Base-by-base conservation (phyloP, 2,329 filamentous ascomycete species). In the Colletotrichum sp. region DNA sequence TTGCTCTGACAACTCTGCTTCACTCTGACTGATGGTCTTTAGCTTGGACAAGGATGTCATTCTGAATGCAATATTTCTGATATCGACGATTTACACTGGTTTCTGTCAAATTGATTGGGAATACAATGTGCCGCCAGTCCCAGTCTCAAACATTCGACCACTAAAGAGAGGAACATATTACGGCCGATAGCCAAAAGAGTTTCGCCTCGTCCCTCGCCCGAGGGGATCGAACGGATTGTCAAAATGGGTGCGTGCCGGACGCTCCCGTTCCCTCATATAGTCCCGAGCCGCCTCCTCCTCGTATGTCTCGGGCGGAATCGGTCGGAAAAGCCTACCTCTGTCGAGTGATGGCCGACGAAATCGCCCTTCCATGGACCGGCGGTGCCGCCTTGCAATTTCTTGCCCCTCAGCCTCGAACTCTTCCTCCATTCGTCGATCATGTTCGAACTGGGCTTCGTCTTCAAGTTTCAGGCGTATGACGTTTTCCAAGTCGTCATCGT, bases 181-280 rank as follows among this genome's bases (percentile, higher is more conserved):
- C 36, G 15, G 18, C 59, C 44, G 36, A 32, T 75, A 77, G 16
- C 32, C 39, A 39, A 68, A 72, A 3, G 36, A n/a, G 21, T 49
- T 65, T 24, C 44, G 62, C 30, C 66, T 57, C 30, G 52, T 66
- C 12, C 72, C 69, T 21, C 76, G 72, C 15, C 74, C 76, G 32
- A 77, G 66, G 6, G 76, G 63, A 16, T 62, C 68, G 44, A 78
- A 77, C 10, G 75, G 77, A 39, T 77, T 78, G n/a, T 77, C 69
- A 39, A 52, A 69, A n/a, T 26, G 49, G 15, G 55, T 15, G 32
- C 52, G 34, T 26, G 62, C 59, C 24, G 24, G 55, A 28, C 67
- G 62, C n/a, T 77, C 66, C 30, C 69, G 44, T n/a, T 16, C 21
- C 4, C 39, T 66, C 69, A 69, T 71, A 30, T 75, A 77, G 26